These are phyloP conservation scores for Neckera pumila DNA, from an alignment of 225 moss, liverwort and hornwort species.

Conservation along the genomic window DNA sequence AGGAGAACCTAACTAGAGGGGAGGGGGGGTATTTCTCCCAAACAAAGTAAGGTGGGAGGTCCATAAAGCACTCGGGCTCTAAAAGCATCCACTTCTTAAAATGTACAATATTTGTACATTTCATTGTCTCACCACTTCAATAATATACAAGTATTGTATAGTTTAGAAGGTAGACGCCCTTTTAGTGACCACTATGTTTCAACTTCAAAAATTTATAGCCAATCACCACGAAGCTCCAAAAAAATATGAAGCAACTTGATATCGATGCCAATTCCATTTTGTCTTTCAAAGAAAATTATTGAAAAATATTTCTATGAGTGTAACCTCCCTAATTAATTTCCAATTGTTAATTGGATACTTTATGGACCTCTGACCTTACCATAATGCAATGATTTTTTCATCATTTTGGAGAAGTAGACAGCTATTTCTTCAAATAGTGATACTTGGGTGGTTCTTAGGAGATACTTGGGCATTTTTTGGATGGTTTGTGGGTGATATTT, in stretches of 20 bases:
- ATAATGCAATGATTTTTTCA: neutral
- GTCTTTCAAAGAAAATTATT: too few relatives aligned
- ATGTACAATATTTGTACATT: neutral
- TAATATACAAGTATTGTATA: neutral
- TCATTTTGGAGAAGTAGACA: neutral
- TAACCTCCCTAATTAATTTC: too few relatives aligned
- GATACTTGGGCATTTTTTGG: too few relatives aligned
- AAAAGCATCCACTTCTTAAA: rapidly evolving
- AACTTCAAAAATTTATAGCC: neutral
- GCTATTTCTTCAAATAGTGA: neutral
- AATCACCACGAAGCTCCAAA: rapidly evolving
- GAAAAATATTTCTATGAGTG: neutral
- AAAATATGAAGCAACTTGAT: neutral
- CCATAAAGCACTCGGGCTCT: neutral
- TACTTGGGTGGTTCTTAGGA: too few relatives aligned
- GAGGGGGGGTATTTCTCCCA: rapidly evolving
- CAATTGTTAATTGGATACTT: too few relatives aligned
- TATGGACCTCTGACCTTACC: neutral
- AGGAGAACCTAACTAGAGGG: rapidly evolving
- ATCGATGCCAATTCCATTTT: too few relatives aligned
- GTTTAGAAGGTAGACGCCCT: rapidly evolving
- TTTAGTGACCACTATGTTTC: rapidly evolving
- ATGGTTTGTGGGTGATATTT: too few relatives aligned
- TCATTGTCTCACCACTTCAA: neutral
- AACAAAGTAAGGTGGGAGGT: neutral